These are phyloP conservation scores for Pyrus communis DNA, from an alignment of 306 rosid species.

Conservation along the genomic window DNA sequence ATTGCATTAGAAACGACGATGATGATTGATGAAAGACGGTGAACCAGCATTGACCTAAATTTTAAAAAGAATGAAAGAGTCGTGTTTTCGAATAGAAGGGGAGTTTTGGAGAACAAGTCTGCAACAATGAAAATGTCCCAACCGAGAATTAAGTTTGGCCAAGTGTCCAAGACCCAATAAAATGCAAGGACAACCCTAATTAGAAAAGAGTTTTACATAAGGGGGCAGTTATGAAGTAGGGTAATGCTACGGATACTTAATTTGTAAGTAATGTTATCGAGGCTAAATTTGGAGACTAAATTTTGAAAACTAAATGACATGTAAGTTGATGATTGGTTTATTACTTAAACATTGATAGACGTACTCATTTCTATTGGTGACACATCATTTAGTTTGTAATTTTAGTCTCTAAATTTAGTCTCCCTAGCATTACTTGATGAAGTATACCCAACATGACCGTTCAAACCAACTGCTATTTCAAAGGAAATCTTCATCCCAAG, in stretches of 20 bases:
- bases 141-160: not conserved
- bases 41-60: slow-evolving; percentile 69
- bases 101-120: not conserved
- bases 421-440: too few species aligned
- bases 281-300: too few species aligned
- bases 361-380: too few species aligned
- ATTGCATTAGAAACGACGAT: slow-evolving; percentile 63
- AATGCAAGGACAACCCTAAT: not conserved
- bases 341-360: too few species aligned
- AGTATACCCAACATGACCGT: slow-evolving; percentile 88
- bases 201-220: too few species aligned
- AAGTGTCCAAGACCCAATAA: not conserved
- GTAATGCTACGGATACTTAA: too few species aligned
- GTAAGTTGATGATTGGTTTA: too few species aligned
- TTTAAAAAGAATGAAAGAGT: not conserved
- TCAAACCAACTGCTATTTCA: slow-evolving; percentile 80
- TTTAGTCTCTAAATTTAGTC: too few species aligned
- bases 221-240: too few species aligned
- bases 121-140: not conserved
- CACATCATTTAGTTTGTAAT: too few species aligned
- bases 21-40: slow-evolving; percentile 47
- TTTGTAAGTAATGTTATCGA: too few species aligned
- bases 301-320: too few species aligned
- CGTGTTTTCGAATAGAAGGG: not conserved
- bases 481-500: slow-evolving; percentile 87